phyloP scores from a whole-genome alignment of 176 grass and related monocot genomes.

The Carex pumila region DNA sequence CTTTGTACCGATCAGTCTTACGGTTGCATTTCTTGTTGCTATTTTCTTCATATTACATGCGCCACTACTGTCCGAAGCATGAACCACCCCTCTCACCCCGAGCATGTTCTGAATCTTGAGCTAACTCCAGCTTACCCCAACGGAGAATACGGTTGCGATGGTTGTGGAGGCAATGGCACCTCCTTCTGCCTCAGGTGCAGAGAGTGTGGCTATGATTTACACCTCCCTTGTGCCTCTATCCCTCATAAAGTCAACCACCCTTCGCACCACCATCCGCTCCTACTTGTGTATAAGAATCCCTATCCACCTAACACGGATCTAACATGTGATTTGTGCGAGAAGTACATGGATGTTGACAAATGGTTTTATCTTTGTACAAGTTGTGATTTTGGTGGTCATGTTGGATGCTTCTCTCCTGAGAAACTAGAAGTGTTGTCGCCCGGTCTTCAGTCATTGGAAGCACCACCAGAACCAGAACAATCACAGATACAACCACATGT shows the following conservation, averaged over 20 bases:
- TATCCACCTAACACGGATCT: too few species aligned
- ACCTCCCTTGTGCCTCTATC: neutral
- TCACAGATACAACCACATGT: too few species aligned
- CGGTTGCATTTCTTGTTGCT: neutral
- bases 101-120: neutral
- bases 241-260: neutral
- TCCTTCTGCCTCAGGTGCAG: neutral
- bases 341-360: neutral
- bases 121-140: neutral
- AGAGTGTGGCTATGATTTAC: neutral
- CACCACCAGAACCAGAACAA: neutral
- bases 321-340: neutral
- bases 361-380: slow-evolving; percentile 5
- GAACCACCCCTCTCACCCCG: neutral
- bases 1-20: neutral
- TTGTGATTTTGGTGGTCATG: neutral
- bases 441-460: neutral
- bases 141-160: neutral
- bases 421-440: neutral
- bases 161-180: neutral
- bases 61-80: neutral
- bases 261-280: neutral
- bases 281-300: too few species aligned
- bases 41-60: neutral
- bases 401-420: neutral